Conservation (phyloP, 1,139 yeast genomes). For the Candida glucosophila region DNA sequence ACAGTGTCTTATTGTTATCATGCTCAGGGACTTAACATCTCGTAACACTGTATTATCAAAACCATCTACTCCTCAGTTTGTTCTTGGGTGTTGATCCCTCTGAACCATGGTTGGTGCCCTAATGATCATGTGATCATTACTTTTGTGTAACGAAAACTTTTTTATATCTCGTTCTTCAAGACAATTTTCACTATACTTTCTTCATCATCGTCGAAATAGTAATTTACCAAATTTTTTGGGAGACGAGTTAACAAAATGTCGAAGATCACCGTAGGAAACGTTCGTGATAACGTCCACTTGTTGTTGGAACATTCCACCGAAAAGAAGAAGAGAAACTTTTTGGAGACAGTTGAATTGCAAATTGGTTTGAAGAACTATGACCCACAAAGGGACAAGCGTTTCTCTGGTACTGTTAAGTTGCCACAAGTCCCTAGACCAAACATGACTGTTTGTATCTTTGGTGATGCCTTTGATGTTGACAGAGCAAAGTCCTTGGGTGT, state of each 20-base stretch:
- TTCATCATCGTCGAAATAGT: conserved; percentile 47
- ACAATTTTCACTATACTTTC: conserved; percentile 4
- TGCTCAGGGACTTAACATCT: too few species aligned
- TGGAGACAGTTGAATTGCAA: conserved; percentile 99
- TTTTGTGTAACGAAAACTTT: conserved; percentile 3
- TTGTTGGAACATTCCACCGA: conserved; percentile 84
- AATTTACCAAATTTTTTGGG: conserved; percentile 52
- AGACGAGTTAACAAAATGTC: conserved; percentile 72
- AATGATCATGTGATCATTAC: too few species aligned
- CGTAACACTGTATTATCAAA: too few species aligned
- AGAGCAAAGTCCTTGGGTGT: conserved; percentile 99
- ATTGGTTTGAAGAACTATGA: conserved; percentile 99
- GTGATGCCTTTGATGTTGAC: conserved; percentile 99
- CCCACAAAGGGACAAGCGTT: conserved; percentile 99
- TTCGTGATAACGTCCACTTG: conserved; percentile 94
- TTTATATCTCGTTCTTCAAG: conserved; percentile 1
- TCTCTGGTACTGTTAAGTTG: conserved; percentile 98
- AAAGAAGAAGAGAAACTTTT: conserved; percentile 99
- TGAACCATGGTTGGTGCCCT: too few species aligned
- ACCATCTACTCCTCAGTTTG: too few species aligned
- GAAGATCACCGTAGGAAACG: conserved; percentile 86
- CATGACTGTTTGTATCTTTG: conserved; percentile 99
- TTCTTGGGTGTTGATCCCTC: too few species aligned
- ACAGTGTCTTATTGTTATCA: too few species aligned
- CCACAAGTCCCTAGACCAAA: conserved; percentile 99